These are phyloP conservation scores for Kodamaea fungicola DNA, from an alignment of 1,139 yeast species.

Conservation along the genomic window DNA sequence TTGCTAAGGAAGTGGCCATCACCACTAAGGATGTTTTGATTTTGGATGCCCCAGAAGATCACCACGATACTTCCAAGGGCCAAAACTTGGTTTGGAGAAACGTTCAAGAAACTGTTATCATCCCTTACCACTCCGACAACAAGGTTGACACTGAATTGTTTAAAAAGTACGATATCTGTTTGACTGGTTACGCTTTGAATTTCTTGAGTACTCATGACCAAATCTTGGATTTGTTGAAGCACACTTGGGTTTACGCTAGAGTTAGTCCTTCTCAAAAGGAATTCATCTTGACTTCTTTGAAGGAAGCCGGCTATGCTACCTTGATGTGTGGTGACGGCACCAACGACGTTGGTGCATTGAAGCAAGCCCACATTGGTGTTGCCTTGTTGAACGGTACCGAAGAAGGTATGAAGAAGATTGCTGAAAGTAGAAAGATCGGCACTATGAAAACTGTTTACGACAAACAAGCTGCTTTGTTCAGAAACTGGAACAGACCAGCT, in stretches of 20 bases:
- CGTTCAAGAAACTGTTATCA: slow-evolving; percentile 69
- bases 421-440: slow-evolving; percentile 73
- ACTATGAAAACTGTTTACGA: slow-evolving; percentile 67
- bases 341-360: slow-evolving; percentile 97
- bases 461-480: slow-evolving; percentile 77
- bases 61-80: slow-evolving; percentile 48
- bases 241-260: slow-evolving; percentile 97
- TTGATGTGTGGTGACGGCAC: slow-evolving; percentile 99
- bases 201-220: slow-evolving; percentile 63
- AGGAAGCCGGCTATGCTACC: slow-evolving; percentile 87
- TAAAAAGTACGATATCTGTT: slow-evolving; percentile 76
- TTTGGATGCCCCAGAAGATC: slow-evolving; percentile 79
- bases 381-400: slow-evolving; percentile 96
- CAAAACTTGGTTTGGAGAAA: slow-evolving; percentile 78
- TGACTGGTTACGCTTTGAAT: slow-evolving; percentile 88
- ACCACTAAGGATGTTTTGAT: slow-evolving; percentile 78
- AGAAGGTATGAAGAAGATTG: slow-evolving; percentile 86
- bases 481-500: slow-evolving; percentile 75
- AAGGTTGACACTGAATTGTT: slow-evolving; percentile 58
- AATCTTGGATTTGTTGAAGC: slow-evolving; percentile 68
- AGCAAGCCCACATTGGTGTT: slow-evolving; percentile 97
- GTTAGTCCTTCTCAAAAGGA: slow-evolving; percentile 97
- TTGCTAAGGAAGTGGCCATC: slow-evolving; percentile 89
- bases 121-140: slow-evolving; percentile 64
- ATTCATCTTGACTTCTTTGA: slow-evolving; percentile 76